Conservation (phyloP, 2,329 filamentous ascomycete genomes). For the Coniochaeta ligniaria region DNA sequence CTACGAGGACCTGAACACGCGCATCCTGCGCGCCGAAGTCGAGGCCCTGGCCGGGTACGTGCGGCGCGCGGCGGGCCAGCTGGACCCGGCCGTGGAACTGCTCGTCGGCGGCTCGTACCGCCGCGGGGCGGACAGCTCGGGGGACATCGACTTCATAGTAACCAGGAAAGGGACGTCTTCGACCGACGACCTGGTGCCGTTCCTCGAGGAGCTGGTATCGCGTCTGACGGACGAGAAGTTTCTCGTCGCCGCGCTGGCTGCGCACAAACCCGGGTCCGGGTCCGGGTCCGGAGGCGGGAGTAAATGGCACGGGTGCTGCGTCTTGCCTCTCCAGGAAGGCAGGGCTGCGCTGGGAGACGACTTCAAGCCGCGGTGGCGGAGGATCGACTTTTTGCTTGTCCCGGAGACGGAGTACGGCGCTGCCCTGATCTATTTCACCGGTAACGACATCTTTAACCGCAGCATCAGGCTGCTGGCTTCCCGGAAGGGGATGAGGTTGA, state of each 20-base stretch:
- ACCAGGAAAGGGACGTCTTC: conserved; percentile 55
- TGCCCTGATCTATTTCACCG: conserved; percentile 90
- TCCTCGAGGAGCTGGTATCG: conserved; percentile 58
- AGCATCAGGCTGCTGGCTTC: conserved; percentile 70
- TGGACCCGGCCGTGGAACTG: conserved; percentile 60
- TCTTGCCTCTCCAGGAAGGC: conserved; percentile 43
- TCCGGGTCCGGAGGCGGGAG: conserved; percentile 46
- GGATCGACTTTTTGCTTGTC: conserved; percentile 80
- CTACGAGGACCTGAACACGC: conserved; percentile 69
- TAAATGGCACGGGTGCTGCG: conserved; percentile 86
- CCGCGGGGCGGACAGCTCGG: conserved; percentile 64
- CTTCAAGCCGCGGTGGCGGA: conserved; percentile 57
- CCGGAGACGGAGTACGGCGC: conserved; percentile 74
- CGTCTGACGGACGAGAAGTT: conserved; percentile 55
- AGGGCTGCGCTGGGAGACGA: conserved; percentile 10
- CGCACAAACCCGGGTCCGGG: conserved; percentile 24
- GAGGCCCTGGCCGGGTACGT: conserved; percentile 61
- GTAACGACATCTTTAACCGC: conserved; percentile 90
- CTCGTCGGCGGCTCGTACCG: conserved; percentile 82
- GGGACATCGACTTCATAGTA: conserved; percentile 81
- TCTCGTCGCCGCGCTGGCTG: conserved; percentile 62
- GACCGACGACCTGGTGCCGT: conserved; percentile 48
- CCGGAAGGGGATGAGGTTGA: conserved; percentile 76
- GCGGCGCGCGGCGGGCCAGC: conserved; percentile 41
- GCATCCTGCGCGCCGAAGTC: conserved; percentile 74